phyloP scores from a whole-genome alignment of 352 stramenopile species.

The Globisporangium carolinianum region DNA sequence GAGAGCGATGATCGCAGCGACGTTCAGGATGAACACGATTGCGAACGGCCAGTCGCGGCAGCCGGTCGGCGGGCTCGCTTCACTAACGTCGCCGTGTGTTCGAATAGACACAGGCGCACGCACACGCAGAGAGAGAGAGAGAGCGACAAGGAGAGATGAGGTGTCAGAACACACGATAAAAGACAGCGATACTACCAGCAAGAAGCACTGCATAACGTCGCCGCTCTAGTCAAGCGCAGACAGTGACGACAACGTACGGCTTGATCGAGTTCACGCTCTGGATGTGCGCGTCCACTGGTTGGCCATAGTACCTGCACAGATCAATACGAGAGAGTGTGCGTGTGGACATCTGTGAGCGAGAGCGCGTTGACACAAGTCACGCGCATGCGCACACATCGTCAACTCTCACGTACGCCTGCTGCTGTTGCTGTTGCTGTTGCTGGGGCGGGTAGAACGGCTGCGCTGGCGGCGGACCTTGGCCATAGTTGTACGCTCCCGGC shows the following conservation, averaged over 20 bases:
- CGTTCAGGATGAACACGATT: constrained; percentile 70
- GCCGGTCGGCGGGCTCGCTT: constrained; percentile 19
- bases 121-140: neutral
- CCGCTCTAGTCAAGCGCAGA: no score
- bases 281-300: constrained; percentile 22
- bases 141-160: neutral
- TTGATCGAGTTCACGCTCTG: constrained; percentile 65
- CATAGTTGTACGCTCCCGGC: constrained; percentile 6
- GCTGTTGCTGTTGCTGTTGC: constrained; percentile 12
- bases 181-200: no score
- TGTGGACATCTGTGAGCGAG: neutral
- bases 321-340: neutral
- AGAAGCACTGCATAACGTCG: no score
- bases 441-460: constrained; percentile 14
- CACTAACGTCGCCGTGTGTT: constrained; percentile 12
- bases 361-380: no score
- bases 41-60: constrained; percentile 81
- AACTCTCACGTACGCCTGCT: neutral
- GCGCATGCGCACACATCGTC: neutral
- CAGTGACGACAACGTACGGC: constrained; percentile 26
- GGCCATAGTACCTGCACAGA: constrained; percentile 24
- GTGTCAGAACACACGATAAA: no score
- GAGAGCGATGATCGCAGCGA: constrained; percentile 63
- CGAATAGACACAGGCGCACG: neutral
- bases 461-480: constrained; percentile 7